phyloP scores from a whole-genome alignment of 2,329 filamentous ascomycete species.

The Hypoxylon rubiginosum region DNA sequence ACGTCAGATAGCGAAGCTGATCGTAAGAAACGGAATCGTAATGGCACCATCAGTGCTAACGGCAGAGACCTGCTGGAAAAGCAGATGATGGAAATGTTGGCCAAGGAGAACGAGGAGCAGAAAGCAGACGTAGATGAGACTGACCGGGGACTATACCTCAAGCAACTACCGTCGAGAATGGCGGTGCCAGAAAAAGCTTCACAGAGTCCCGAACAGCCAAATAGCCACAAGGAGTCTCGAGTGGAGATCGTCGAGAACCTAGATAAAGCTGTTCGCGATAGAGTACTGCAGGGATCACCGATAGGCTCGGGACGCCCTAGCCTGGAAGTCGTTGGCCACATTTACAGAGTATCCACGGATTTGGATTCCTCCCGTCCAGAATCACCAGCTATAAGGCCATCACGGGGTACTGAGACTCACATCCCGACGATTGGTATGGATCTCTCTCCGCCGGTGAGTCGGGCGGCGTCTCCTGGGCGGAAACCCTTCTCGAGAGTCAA shows the following conservation, averaged over 20 bases:
- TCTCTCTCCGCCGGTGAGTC: constrained; percentile 73
- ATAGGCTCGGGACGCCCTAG: constrained; percentile 58
- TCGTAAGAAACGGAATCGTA: constrained; percentile 57
- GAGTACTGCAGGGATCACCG: constrained; percentile 47
- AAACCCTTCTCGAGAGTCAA: constrained; percentile 70
- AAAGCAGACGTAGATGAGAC: constrained; percentile 49
- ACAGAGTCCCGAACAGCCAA: constrained; percentile 25
- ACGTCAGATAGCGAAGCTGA: constrained; percentile 71
- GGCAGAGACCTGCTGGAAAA: constrained; percentile 69
- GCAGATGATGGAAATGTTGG: constrained; percentile 73
- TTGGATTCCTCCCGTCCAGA: constrained; percentile 62
- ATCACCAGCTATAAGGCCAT: constrained; percentile 65
- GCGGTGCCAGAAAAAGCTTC: constrained; percentile 47
- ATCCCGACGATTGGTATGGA: constrained; percentile 73
- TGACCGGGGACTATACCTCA: constrained; percentile 52
- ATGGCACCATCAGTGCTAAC: constrained; percentile 63
- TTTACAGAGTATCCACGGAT: constrained; percentile 58
- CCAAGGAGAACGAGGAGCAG: constrained; percentile 63
- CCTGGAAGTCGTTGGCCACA: constrained; percentile 62
- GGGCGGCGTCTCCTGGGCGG: constrained; percentile 73
- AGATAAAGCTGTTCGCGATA: constrained; percentile 38
- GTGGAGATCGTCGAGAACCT: constrained; percentile 38
- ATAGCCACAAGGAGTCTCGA: constrained; percentile 40
- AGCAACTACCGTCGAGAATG: constrained; percentile 51
- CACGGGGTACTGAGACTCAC: constrained; percentile 60